Base-by-base conservation (phyloP, 306 rosid genomes). In the Cercis canadensis region DNA sequence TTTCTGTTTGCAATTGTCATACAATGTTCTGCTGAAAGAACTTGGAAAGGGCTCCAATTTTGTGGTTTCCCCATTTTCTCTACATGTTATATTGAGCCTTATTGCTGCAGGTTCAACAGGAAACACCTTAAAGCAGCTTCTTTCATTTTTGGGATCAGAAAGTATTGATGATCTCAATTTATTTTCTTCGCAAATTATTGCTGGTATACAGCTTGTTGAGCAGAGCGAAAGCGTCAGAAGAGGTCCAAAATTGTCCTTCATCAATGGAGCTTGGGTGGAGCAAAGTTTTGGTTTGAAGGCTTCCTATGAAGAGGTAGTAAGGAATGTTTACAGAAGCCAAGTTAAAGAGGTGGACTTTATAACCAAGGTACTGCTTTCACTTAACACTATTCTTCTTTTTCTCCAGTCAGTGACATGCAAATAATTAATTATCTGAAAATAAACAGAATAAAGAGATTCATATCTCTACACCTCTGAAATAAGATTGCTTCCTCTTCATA, bases 1-100 rank as follows among this genome's bases (percentile, higher is more conserved):
- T 31, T 69, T 56, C 40, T 41, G 74, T 9, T 8, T 69, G 54
- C 62, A 54, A 52, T 53, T 67, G 43, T 43, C 64, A 33, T 36
- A n/a, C 54, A 69, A 6, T 14, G 64, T 67, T 34, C 72, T 69
- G 46, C 44, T 14, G 12, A 37, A 51, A 24, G 9, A 69, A 54
- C 0, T 29, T 24, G 44, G 39, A 34, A 69, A 66, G 8, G 73
- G 63, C 39, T 68, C 62, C 0, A 68, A 68, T 39, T 67, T 67
- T n/a, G 73, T 68, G 21, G 19, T 10, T 2, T 68, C 73, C 29
- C 73, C 73, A 4, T 31, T 68, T 19, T 53, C 63, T 14, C 15
- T 68, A 5, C 73, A 68, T 15, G 13, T 68, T n/a, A 18, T 34
- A 39, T 8, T 21, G 19, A 16, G 39, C 18, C 31, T 29, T 69